Conservation (phyloP, 2,329 filamentous ascomycete genomes). For the Aurifilum marmelostoma region DNA sequence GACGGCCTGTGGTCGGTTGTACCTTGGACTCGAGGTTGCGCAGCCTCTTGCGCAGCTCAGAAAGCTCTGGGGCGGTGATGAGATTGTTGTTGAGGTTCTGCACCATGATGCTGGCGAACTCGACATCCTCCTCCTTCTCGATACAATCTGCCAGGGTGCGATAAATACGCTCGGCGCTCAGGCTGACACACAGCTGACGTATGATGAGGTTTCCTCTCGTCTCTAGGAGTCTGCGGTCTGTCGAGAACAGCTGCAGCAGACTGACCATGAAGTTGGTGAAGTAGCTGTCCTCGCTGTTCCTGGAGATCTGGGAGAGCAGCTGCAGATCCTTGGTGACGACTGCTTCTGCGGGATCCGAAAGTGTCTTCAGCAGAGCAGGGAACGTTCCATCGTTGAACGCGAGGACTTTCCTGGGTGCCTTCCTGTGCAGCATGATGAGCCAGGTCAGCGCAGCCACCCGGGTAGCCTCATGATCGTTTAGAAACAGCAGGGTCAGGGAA, state of each 20-base stretch:
- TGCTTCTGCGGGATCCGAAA: slow-evolving; percentile 92
- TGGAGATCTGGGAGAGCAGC: slow-evolving; percentile 91
- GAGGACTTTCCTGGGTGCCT: slow-evolving; percentile 89
- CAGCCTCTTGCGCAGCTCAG: slow-evolving; percentile 85
- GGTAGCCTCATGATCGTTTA: slow-evolving; percentile 96
- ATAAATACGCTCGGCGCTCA: slow-evolving; percentile 95
- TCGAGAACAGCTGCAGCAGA: slow-evolving; percentile 91
- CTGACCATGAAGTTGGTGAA: slow-evolving; percentile 99
- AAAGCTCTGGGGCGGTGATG: slow-evolving; percentile 92
- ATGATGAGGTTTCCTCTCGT: slow-evolving; percentile 96
- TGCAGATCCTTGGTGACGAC: slow-evolving; percentile 95
- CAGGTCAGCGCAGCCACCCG: slow-evolving; percentile 91
- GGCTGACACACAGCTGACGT: slow-evolving; percentile 86
- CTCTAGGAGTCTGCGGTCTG: slow-evolving; percentile 87
- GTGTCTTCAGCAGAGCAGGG: slow-evolving; percentile 90
- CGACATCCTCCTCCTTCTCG: slow-evolving; percentile 96
- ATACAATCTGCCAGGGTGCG: slow-evolving; percentile 94
- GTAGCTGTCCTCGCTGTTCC: slow-evolving; percentile 95
- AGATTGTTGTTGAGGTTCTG: slow-evolving; percentile 99
- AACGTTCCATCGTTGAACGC: slow-evolving; percentile 98
- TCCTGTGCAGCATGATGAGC: slow-evolving; percentile 97
- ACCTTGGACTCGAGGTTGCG: slow-evolving; percentile 88
- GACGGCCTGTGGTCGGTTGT: slow-evolving; percentile 26
- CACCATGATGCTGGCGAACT: slow-evolving; percentile 99
- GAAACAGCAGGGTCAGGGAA: slow-evolving; percentile 87